phyloP scores from a whole-genome alignment of 495 filamentous ascomycete genomes.

The Haplographium delicatum region DNA sequence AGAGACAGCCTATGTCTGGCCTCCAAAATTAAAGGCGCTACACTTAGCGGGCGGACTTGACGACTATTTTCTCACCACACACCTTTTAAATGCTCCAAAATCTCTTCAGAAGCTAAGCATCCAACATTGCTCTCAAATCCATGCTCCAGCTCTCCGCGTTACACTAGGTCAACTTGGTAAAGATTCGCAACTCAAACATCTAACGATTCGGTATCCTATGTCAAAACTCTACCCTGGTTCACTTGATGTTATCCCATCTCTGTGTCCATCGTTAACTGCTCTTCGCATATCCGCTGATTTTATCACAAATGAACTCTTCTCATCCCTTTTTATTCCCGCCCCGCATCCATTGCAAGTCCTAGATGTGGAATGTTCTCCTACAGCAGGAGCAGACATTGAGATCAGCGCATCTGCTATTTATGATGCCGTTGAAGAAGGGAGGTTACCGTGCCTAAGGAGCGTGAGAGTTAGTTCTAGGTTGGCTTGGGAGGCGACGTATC shows the following conservation, averaged over 20 bases:
- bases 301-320: conserved; percentile 31
- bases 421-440: conserved; percentile 31
- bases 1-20: conserved; percentile 35
- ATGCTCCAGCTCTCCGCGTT: not conserved
- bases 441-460: conserved; percentile 29
- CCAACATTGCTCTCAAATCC: conserved; percentile 24
- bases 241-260: conserved; percentile 30
- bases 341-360: conserved; percentile 32
- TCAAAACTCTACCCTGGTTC: conserved; percentile 14
- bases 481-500: conserved; percentile 27
- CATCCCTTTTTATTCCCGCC: conserved; percentile 22
- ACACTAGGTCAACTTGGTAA: conserved; percentile 14
- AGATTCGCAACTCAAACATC: conserved; percentile 16
- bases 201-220: conserved; percentile 28
- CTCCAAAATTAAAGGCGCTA: conserved; percentile 38
- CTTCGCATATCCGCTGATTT: conserved; percentile 36
- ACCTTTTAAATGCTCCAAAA: conserved; percentile 8
- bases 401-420: conserved; percentile 30
- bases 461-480: conserved; percentile 32
- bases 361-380: conserved; percentile 31
- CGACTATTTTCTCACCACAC: conserved; percentile 35
- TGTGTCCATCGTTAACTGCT: conserved; percentile 29
- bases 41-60: conserved; percentile 39
- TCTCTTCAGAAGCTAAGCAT: conserved; percentile 18
- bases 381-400: conserved; percentile 27